phyloP scores from a whole-genome alignment of 1,284 basidiomycete genomes.

The Moesziomyces globuligerus region DNA sequence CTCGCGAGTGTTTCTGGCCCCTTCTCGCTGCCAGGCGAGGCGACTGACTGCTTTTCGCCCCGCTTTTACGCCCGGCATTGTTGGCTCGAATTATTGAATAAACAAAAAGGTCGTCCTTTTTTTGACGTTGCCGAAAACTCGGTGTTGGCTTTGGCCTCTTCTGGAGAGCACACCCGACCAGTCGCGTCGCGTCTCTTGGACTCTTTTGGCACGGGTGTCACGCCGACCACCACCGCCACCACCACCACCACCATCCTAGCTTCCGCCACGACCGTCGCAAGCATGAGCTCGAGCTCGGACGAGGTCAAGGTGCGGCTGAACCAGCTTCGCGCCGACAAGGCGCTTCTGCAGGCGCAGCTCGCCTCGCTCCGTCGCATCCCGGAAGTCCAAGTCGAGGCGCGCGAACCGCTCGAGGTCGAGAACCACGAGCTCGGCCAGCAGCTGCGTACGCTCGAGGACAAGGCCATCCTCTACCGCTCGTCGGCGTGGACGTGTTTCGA shows the following conservation, averaged over 20 bases:
- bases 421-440: slow-evolving; percentile 29
- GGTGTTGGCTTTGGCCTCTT: too few relatives aligned
- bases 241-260: not conserved
- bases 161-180: too few relatives aligned
- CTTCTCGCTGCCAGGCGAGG: too few relatives aligned
- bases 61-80: too few relatives aligned
- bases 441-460: slow-evolving; percentile 41
- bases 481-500: slow-evolving; percentile 55
- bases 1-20: too few relatives aligned
- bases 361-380: slow-evolving; percentile 26
- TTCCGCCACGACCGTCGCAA: slow-evolving; percentile 8
- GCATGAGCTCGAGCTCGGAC: slow-evolving; percentile 2
- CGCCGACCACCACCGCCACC: slow-evolving; percentile 3
- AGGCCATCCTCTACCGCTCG: slow-evolving; percentile 44
- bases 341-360: slow-evolving; percentile 36
- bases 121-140: too few relatives aligned
- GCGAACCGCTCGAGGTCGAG: slow-evolving; percentile 9
- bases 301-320: slow-evolving; percentile 20
- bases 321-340: slow-evolving; percentile 39
- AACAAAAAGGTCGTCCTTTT: too few relatives aligned
- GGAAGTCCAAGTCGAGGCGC: not conserved
- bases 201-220: too few relatives aligned
- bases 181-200: slow-evolving; percentile 21
- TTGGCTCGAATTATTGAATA: too few relatives aligned
- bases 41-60: too few relatives aligned